Evolutionary conservation across 2,329 filamentous ascomycete species (phyloP).

Genomic region (Ophiobolus disseminans): DNA sequence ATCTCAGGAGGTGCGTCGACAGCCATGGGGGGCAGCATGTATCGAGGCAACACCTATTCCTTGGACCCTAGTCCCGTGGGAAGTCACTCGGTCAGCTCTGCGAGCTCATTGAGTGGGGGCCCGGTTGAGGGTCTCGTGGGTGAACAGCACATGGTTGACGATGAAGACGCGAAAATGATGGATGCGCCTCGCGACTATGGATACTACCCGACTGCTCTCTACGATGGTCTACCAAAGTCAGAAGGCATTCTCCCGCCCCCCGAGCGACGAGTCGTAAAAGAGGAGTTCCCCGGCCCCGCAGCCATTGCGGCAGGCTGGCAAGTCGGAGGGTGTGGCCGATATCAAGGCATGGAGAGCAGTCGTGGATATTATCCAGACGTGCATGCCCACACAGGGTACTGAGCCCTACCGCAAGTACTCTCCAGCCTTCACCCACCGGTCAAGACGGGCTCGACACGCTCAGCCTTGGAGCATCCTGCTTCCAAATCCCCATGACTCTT

Average conservation of each 20-base stretch:
- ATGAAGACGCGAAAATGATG: conserved; percentile 49
- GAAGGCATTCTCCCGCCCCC: conserved; percentile 43
- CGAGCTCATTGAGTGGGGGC: conserved; percentile 50
- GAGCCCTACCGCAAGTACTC: conserved; percentile 12
- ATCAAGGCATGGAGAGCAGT: conserved; percentile 56
- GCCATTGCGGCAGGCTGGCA: conserved; percentile 43
- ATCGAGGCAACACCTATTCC: conserved; percentile 47
- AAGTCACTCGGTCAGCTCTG: conserved; percentile 55
- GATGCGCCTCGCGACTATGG: conserved; percentile 54
- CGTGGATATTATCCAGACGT: conserved; percentile 57
- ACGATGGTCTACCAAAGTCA: conserved; percentile 49
- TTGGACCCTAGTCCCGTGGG: conserved; percentile 49
- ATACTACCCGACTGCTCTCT: conserved; percentile 56
- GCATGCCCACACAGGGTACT: conserved; percentile 50
- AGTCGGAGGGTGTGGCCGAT: conserved; percentile 51
- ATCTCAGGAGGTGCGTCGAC: conserved; percentile 39
- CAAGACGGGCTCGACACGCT: conserved; percentile 11
- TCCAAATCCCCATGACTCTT: background rate
- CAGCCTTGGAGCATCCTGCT: background rate
- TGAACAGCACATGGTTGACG: conserved; percentile 50
- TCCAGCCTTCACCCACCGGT: conserved; percentile 8
- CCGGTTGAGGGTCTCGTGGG: conserved; percentile 51
- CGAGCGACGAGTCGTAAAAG: conserved; percentile 50
- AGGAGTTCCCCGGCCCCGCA: conserved; percentile 49
- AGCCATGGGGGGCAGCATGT: conserved; percentile 42